These are phyloP conservation scores for Candida glaebosa DNA, from an alignment of 805 yeast species.

Conservation along the genomic window DNA sequence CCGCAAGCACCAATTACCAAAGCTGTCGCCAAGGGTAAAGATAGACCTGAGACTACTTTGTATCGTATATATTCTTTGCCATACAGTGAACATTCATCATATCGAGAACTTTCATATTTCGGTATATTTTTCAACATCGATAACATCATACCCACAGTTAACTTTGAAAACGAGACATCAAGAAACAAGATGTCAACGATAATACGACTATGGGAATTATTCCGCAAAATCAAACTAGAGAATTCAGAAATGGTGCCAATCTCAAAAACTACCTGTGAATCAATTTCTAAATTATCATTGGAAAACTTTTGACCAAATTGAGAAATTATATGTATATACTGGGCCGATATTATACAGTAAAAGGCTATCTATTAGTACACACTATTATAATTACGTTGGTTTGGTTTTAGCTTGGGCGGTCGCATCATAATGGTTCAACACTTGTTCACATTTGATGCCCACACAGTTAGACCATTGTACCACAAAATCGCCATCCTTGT, in stretches of 20 bases:
- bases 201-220: slow-evolving; percentile 28
- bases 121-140: slow-evolving; percentile 48
- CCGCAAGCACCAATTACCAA: slow-evolving; percentile 21
- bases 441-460: slow-evolving; percentile 49
- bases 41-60: slow-evolving; percentile 19
- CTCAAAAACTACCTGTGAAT: slow-evolving; percentile 4
- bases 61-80: slow-evolving; percentile 64
- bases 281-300: slow-evolving; percentile 6
- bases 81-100: slow-evolving; percentile 93
- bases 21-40: slow-evolving; percentile 10
- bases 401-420: slow-evolving; percentile 9
- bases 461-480: slow-evolving; percentile 60
- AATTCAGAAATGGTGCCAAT: background rate
- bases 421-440: slow-evolving; percentile 28
- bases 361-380: background rate
- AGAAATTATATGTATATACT: too few species aligned
- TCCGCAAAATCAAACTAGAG: slow-evolving; percentile 13
- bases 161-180: slow-evolving; percentile 27
- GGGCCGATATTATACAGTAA: background rate
- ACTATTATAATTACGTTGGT: slow-evolving; percentile 1
- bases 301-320: slow-evolving; percentile 7
- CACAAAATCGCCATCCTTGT: slow-evolving; percentile 64
- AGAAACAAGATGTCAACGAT: slow-evolving; percentile 28
- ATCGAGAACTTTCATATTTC: slow-evolving; percentile 70
- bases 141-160: slow-evolving; percentile 78